Percentiles rank a stretch among this genome's conserved stretches.
Conservation (phyloP, 495 filamentous ascomycete species). For the Aspergillus kassunensis region DNA sequence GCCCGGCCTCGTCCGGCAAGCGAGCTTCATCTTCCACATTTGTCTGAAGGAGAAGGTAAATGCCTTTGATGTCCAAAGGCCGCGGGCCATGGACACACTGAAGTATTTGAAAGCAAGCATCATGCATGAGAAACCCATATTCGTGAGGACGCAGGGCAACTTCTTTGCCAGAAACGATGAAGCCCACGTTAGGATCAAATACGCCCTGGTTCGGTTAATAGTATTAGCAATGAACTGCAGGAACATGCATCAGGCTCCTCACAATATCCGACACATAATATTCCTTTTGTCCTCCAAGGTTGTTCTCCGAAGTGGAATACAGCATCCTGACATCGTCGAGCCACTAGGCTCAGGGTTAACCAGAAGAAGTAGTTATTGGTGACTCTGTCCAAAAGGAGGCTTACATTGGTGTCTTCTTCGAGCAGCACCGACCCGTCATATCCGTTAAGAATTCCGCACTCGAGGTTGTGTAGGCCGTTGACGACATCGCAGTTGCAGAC, state of each 20-base stretch:
- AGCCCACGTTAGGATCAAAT: neutral
- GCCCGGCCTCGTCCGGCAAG: no score
- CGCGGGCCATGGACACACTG: neutral
- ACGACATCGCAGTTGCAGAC: neutral
- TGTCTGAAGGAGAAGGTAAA: neutral
- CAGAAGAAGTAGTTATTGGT: neutral
- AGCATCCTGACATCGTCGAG: neutral
- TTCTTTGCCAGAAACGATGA: neutral
- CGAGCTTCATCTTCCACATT: no score
- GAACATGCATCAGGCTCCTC: neutral
- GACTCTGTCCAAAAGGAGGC: neutral
- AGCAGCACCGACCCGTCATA: neutral
- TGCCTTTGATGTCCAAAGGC: neutral
- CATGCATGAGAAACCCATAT: neutral
- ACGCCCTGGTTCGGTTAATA: neutral
- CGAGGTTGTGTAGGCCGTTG: neutral
- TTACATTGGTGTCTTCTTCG: neutral
- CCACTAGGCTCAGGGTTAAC: neutral
- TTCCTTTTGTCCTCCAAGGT: neutral
- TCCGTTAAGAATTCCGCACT: neutral
- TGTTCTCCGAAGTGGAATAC: no score
- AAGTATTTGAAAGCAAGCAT: neutral
- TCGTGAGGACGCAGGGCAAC: neutral
- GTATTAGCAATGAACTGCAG: neutral
- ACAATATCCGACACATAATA: neutral